Conservation (phyloP, 768 basidiomycete genomes). For the Austroboletus festivus region DNA sequence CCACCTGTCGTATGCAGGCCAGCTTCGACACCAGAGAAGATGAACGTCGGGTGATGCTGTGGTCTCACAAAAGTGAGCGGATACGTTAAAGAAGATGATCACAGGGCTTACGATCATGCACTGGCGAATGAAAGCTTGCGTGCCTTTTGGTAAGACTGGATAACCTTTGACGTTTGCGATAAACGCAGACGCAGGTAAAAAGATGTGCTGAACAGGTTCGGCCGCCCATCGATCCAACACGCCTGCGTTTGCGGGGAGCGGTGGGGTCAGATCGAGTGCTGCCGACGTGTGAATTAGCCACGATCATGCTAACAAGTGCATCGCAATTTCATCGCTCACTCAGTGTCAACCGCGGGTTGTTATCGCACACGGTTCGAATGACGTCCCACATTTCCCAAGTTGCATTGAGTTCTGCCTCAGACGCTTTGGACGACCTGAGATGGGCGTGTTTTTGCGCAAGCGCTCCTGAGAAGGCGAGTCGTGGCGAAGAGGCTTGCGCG, state of each 20-base stretch:
- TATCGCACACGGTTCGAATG: conserved; percentile 86
- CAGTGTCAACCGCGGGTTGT: conserved; percentile 67
- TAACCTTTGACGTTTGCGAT: conserved; percentile 96
- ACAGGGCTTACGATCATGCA: conserved; percentile 71
- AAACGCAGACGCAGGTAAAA: conserved; percentile 86
- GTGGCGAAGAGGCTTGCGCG: conserved; percentile 21
- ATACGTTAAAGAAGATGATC: conserved; percentile 13
- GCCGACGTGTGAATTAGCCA: no score
- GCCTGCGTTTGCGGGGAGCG: conserved; percentile 73
- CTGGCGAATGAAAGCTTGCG: conserved; percentile 86
- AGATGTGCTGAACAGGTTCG: conserved; percentile 86
- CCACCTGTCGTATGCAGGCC: conserved; percentile 78
- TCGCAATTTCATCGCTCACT: conserved; percentile 56
- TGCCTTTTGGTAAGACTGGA: conserved; percentile 91
- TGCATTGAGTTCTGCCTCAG: conserved; percentile 59
- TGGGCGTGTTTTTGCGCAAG: conserved; percentile 24
- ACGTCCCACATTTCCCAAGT: conserved; percentile 99
- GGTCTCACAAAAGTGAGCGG: conserved; percentile 16
- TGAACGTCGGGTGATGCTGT: conserved; percentile 82
- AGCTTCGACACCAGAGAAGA: conserved; percentile 67
- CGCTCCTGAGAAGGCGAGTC: conserved; percentile 11
- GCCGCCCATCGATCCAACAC: conserved; percentile 88
- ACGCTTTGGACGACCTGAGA: conserved; percentile 32
- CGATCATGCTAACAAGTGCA: conserved; percentile 9
- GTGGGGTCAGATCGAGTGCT: conserved; percentile 92